phyloP scores from a whole-genome alignment of 108 stramenopile species.

The Skeletonema grethae region DNA sequence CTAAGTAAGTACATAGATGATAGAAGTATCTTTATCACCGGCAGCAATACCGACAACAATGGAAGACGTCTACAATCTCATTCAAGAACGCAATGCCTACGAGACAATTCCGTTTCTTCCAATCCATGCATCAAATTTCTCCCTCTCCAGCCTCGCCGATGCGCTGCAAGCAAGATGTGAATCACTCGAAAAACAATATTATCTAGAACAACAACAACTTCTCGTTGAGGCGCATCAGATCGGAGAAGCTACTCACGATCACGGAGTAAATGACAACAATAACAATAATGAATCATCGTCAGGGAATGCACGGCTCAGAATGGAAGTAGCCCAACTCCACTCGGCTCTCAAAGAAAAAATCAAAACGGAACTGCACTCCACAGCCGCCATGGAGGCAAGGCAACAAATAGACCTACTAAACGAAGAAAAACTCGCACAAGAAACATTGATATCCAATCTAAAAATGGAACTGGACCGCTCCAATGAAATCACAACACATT shows the following conservation, averaged over 20 bases:
- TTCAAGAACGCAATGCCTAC: constrained; percentile 62
- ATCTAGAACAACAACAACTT: constrained; percentile 40
- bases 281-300: constrained; percentile 37
- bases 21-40: no score
- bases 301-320: constrained; percentile 59
- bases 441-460: constrained; percentile 53
- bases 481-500: constrained; percentile 62
- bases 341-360: constrained; percentile 62
- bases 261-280: background rate
- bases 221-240: constrained; percentile 35
- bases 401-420: constrained; percentile 50
- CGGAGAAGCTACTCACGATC: background rate
- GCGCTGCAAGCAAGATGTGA: constrained; percentile 68
- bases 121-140: constrained; percentile 69
- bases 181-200: constrained; percentile 64
- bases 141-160: constrained; percentile 64
- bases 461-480: constrained; percentile 46
- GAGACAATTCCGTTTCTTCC: constrained; percentile 79
- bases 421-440: constrained; percentile 55
- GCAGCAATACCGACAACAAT: constrained; percentile 15
- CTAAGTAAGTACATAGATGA: background rate
- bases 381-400: background rate
- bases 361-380: constrained; percentile 34
- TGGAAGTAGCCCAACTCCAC: constrained; percentile 76
- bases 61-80: constrained; percentile 52